Conservation (phyloP, 1,139 yeast species). For the Pichia terricola region DNA sequence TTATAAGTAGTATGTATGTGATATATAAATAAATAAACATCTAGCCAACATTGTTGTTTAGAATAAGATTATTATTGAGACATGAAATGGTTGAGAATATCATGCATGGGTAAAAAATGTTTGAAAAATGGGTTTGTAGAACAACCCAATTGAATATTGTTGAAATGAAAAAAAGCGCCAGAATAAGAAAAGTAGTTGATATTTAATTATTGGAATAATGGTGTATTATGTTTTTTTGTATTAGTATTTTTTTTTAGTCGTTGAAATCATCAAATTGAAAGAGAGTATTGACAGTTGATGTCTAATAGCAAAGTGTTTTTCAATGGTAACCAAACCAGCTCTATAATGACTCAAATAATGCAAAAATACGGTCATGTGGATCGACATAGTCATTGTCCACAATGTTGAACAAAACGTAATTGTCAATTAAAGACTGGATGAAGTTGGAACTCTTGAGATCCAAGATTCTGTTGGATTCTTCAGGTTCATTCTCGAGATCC, state of each 20-base stretch:
- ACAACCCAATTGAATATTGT: no score
- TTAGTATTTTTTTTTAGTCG: background rate
- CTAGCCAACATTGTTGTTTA: background rate
- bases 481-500: slow-evolving; percentile 13
- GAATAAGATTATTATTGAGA: no score
- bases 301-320: background rate
- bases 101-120: no score
- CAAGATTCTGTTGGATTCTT: slow-evolving; percentile 2
- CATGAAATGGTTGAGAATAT: no score
- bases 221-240: no score
- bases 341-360: slow-evolving; percentile 22
- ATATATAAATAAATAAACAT: background rate
- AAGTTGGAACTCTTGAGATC: slow-evolving; percentile 25
- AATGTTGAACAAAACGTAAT: slow-evolving; percentile 72
- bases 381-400: slow-evolving; percentile 78
- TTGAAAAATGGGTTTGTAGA: no score
- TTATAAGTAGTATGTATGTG: background rate
- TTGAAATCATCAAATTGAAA: background rate
- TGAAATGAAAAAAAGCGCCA: no score
- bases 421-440: slow-evolving; percentile 41
- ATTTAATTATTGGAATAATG: no score
- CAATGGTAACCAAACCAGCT: no score
- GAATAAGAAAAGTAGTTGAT: no score
- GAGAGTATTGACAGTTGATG: background rate
- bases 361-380: slow-evolving; percentile 40